Evolutionary conservation across 1,284 basidiomycete genomes (phyloP).

Genomic region (Inonotus obliquus): DNA sequence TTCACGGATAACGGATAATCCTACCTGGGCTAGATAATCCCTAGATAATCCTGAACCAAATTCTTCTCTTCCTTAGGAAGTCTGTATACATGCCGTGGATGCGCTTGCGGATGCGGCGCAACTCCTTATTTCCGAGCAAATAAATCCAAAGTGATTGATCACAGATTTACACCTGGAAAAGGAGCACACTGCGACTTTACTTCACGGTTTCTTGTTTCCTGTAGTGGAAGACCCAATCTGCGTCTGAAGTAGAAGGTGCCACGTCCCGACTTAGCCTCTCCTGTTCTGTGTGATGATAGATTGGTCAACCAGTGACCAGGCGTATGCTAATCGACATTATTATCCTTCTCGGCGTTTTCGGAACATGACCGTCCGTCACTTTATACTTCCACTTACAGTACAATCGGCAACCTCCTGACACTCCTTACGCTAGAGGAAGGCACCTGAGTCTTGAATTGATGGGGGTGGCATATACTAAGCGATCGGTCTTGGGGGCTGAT

Average conservation of each 20-base stretch:
- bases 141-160: not conserved
- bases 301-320: not conserved
- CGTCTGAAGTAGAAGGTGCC: no score
- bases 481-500: not conserved
- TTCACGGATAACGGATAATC: not conserved
- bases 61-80: not conserved
- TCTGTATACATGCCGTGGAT: no score
- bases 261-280: no score
- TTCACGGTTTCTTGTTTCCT: no score
- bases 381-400: not conserved
- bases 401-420: not conserved
- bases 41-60: not conserved
- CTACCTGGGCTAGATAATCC: not conserved
- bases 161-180: no score
- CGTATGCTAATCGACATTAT: constrained; percentile 9
- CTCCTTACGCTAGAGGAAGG: not conserved
- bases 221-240: no score
- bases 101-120: no score
- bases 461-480: no score
- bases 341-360: not conserved
- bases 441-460: not conserved
- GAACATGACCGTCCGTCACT: not conserved
- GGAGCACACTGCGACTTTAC: no score
- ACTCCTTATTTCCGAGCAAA: not conserved
- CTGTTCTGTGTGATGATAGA: not conserved